phyloP scores from a whole-genome alignment of 352 stramenopile species.

The Aphanomyces astaci region DNA sequence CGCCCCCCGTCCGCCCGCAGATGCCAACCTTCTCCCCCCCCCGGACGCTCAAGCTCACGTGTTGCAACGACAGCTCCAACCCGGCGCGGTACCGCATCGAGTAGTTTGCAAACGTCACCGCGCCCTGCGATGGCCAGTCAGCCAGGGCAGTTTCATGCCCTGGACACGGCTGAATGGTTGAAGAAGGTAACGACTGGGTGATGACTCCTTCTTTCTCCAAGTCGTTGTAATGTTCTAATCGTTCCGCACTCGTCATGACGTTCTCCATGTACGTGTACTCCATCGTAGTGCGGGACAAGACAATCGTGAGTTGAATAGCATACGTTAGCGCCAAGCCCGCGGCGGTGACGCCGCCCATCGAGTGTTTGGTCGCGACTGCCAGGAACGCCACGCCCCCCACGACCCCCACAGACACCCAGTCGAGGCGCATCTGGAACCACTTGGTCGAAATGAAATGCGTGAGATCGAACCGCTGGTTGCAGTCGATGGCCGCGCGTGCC shows the following conservation, averaged over 20 bases:
- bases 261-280: conserved; percentile 62
- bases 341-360: conserved; percentile 62
- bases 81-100: conserved; percentile 42
- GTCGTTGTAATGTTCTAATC: conserved; percentile 43
- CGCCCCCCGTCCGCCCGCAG: conserved; percentile 44
- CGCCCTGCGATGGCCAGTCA: conserved; percentile 57
- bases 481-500: conserved; percentile 43
- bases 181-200: too few species aligned
- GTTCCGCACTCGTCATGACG: conserved; percentile 91
- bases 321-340: conserved; percentile 84
- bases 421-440: conserved; percentile 93
- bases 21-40: conserved; percentile 24
- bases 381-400: conserved; percentile 86
- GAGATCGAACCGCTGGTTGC: conserved; percentile 83
- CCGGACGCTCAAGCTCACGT: conserved; percentile 14
- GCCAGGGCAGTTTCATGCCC: conserved; percentile 16
- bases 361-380: conserved; percentile 48
- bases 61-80: conserved; percentile 12
- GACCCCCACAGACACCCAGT: conserved; percentile 79
- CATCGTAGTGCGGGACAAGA: conserved; percentile 1
- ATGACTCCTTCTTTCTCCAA: conserved; percentile 38
- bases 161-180: too few species aligned
- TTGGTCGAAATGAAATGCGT: conserved; percentile 88
- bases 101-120: conserved; percentile 59
- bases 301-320: conserved; percentile 83